Evolutionary conservation across 2,329 filamentous ascomycete species (phyloP), one percentile per base, ranked within the genome.

Genomic region (Colletotrichum agaves): DNA sequence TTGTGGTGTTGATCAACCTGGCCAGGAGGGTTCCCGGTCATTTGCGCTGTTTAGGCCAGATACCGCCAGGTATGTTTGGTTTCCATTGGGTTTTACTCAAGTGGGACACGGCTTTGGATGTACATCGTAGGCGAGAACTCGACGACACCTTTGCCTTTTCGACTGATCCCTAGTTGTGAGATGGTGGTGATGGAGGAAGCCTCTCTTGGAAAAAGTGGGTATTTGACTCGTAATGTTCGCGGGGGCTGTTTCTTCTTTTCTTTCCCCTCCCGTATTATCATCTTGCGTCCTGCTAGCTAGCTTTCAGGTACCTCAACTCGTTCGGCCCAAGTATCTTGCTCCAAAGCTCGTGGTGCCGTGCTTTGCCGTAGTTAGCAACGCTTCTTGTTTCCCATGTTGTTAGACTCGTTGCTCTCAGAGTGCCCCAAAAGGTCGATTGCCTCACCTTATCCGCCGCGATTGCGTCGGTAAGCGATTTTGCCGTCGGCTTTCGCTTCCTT

Each of bases 331-430:
- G 21, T 53, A 53, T 15, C 50, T 63, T 52, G 39, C 63, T 53
- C 33, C 2, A 41, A 39, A 44, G 21, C 35, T 33, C 58, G 46
- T 33, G 43, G 23, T 47, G 50, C 55, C 47, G 65, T 68, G 59
- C 61, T 61, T 68, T 65, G 35, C 65, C 33, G 55, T 68, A 68
- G 65, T 50, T 65, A 53, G 65, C 65, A 64, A 50, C 61, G 57
- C 31, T 33, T 63, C 37, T 17, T 63, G 59, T 63, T 57, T 64
- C 60, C 46, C 61, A 39, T 55, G 44, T 43, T 33, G 17, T 56
- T 59, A 37, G 10, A 23, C 56, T 37, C 19, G 27, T 55, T 59
- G 8, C 55, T 37, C 55, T 60, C 31, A 27, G 27, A n/a, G 39
- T 23, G 46, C 39, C 17, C 41, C 33, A 2, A 10, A 23, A 10